These are phyloP conservation scores for Arachis monticola DNA, from an alignment of 331 rosid species.

Conservation along the genomic window DNA sequence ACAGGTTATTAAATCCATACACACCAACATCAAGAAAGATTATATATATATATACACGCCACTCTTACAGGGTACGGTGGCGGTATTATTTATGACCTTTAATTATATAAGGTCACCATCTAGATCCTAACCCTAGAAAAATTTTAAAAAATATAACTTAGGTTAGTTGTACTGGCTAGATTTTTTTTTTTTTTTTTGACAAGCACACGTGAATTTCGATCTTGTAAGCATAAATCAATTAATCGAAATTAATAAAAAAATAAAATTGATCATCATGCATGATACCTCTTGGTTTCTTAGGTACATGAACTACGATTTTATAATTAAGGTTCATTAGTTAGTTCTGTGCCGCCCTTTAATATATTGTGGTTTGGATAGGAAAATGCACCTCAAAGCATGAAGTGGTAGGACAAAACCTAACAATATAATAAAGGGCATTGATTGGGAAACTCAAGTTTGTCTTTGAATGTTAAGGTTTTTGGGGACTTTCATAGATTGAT, in stretches of 20 bases:
- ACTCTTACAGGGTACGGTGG: neutral
- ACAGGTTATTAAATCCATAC: neutral
- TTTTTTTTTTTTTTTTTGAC: constrained; percentile 19
- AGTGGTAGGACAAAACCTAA: neutral
- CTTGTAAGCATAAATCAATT: neutral
- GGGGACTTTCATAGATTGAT: neutral
- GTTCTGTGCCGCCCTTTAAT: neutral
- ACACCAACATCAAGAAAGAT: neutral
- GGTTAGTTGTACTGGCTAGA: constrained; percentile 15
- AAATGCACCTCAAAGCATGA: neutral
- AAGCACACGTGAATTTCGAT: constrained; percentile 33
- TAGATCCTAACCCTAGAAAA: neutral
- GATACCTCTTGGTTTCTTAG: neutral
- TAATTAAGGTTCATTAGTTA: neutral
- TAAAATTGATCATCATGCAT: constrained; percentile 2
- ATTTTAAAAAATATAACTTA: neutral
- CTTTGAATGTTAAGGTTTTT: neutral
- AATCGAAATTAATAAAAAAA: neutral
- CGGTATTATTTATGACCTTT: neutral
- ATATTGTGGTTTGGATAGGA: constrained; percentile 13
- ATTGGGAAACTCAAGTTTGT: neutral
- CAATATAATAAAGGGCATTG: neutral
- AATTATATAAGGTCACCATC: neutral
- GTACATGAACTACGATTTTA: constrained; percentile 13
- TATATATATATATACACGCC: neutral